Evolutionary conservation across 2,329 filamentous ascomycete species (phyloP).

Genomic region (Calonectria pteridis): DNA sequence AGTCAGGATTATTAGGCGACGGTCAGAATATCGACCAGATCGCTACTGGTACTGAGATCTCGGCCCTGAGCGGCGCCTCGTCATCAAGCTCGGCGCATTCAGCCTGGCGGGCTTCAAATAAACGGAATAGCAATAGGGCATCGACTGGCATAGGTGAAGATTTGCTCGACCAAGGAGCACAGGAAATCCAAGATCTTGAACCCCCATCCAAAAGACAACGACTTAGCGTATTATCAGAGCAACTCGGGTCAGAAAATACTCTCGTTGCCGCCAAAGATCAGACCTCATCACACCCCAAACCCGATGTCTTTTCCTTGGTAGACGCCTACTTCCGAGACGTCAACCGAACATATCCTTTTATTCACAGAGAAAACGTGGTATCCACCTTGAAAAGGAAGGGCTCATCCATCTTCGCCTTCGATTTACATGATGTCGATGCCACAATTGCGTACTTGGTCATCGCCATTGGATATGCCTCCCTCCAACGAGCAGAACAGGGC

Average conservation of each 20-base stretch:
- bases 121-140: background rate
- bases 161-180: background rate
- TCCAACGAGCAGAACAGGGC: conserved; percentile 53
- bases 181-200: background rate
- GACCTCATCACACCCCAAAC: background rate
- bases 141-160: background rate
- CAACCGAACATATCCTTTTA: conserved; percentile 56
- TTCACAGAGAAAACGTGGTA: conserved; percentile 49
- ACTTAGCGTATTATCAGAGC: background rate
- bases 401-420: conserved; percentile 39
- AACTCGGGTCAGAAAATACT: background rate
- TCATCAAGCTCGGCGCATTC: background rate
- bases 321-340: conserved; percentile 58
- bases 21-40: background rate
- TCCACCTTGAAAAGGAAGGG: conserved; percentile 45
- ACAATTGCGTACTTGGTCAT: conserved; percentile 55
- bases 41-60: background rate
- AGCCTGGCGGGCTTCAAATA: background rate
- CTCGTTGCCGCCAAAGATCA: background rate
- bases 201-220: background rate
- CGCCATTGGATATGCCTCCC: conserved; percentile 56
- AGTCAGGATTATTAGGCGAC: background rate
- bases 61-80: background rate
- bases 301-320: conserved; percentile 39
- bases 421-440: conserved; percentile 1